Conservation (phyloP, 106 monocot genomes). For the Acorus calamus region DNA sequence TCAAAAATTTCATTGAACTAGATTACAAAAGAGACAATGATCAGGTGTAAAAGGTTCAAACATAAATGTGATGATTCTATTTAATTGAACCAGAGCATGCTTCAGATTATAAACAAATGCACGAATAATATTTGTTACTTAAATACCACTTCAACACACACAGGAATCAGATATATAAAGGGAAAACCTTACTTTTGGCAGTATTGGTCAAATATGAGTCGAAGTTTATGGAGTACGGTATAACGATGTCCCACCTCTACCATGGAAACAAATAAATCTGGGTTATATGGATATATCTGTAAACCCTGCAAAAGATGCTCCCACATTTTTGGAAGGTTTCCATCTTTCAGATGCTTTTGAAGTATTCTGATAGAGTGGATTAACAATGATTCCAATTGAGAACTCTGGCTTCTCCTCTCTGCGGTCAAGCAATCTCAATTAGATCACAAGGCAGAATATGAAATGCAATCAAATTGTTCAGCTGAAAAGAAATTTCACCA, state of each 20-base stretch:
- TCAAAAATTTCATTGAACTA: too few species aligned
- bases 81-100: too few species aligned
- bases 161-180: too few species aligned
- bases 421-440: not conserved
- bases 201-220: conserved; percentile 52
- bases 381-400: conserved; percentile 64
- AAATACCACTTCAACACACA: too few species aligned
- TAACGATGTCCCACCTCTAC: conserved; percentile 45
- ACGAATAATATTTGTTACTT: too few species aligned
- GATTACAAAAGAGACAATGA: too few species aligned
- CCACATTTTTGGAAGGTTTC: conserved; percentile 52
- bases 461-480: too few species aligned
- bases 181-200: conserved; percentile 36
- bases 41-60: too few species aligned
- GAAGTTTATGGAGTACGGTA: conserved; percentile 59
- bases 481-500: too few species aligned
- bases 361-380: conserved; percentile 45
- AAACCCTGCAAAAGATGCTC: conserved; percentile 40
- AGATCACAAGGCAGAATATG: too few species aligned
- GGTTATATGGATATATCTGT: conserved; percentile 74
- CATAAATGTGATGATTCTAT: too few species aligned
- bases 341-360: conserved; percentile 40
- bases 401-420: conserved; percentile 59
- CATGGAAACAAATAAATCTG: conserved; percentile 38
- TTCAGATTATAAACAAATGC: too few species aligned